Percentiles rank a stretch among this genome's conserved stretches.
These are phyloP conservation scores for Priceomyces melissophilus DNA, from an alignment of 805 yeast species.

Conservation along the genomic window DNA sequence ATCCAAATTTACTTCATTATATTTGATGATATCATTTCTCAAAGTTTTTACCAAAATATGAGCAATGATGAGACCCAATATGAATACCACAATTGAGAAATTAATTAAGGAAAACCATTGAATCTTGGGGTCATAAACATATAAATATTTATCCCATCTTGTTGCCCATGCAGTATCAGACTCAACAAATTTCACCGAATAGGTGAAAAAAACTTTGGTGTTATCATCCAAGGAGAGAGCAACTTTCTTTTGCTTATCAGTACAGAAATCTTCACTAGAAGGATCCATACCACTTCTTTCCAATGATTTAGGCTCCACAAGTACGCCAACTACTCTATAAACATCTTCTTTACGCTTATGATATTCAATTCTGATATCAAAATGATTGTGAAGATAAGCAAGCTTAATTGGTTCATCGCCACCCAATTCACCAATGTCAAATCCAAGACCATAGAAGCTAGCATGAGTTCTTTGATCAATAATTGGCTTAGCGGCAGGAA, in stretches of 20 bases:
- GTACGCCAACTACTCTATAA: slow-evolving; percentile 88
- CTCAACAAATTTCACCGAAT: slow-evolving; percentile 69
- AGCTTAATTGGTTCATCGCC: slow-evolving; percentile 55
- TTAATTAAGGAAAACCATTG: slow-evolving; percentile 94
- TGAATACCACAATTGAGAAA: slow-evolving; percentile 75
- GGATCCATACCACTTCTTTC: slow-evolving; percentile 28
- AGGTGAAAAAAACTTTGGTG: slow-evolving; percentile 71
- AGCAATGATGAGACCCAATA: slow-evolving; percentile 72
- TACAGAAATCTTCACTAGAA: slow-evolving; percentile 26
- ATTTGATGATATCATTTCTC: slow-evolving; percentile 79
- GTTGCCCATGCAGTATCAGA: slow-evolving; percentile 92
- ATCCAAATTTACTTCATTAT: slow-evolving; percentile 85
- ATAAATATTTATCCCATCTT: slow-evolving; percentile 96
- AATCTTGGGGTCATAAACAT: slow-evolving; percentile 85
- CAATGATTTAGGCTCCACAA: slow-evolving; percentile 65
- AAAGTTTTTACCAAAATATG: slow-evolving; percentile 77
- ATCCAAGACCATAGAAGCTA: slow-evolving; percentile 74
- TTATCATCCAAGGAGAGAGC: slow-evolving; percentile 47
- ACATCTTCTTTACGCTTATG: slow-evolving; percentile 67
- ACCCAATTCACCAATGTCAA: slow-evolving; percentile 71
- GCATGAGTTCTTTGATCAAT: slow-evolving; percentile 56
- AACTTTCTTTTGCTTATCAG: slow-evolving; percentile 38
- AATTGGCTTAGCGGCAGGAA: slow-evolving; percentile 78
- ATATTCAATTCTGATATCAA: slow-evolving; percentile 73
- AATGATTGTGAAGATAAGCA: slow-evolving; percentile 58